These are phyloP conservation scores for Metschnikowia amazonensis DNA, from an alignment of 805 yeast genomes.

Conservation along the genomic window DNA sequence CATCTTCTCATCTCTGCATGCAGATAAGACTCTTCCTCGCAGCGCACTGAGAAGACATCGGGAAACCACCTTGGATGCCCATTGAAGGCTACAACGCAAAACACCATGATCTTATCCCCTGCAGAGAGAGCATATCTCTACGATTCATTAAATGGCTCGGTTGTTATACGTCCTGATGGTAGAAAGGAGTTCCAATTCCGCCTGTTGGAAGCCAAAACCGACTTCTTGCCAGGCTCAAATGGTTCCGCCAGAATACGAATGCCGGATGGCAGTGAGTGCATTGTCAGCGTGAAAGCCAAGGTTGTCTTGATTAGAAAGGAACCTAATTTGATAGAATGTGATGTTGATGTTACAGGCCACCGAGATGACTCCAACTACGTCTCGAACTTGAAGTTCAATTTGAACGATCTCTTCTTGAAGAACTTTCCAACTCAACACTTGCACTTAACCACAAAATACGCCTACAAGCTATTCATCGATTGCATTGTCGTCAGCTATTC, in stretches of 20 bases:
- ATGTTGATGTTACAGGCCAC: slow-evolving; percentile 74
- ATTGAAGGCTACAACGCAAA: neutral
- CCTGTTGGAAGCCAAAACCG: slow-evolving; percentile 78
- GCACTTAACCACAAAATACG: slow-evolving; percentile 66
- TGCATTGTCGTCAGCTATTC: slow-evolving; percentile 72
- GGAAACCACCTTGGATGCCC: neutral
- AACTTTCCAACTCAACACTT: slow-evolving; percentile 53
- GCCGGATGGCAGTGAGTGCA: slow-evolving; percentile 89
- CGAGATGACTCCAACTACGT: slow-evolving; percentile 76
- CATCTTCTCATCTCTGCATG: slow-evolving; percentile 3
- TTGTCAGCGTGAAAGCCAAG: slow-evolving; percentile 84
- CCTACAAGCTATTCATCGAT: slow-evolving; percentile 76
- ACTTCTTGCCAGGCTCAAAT: slow-evolving; percentile 80
- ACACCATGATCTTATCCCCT: slow-evolving; percentile 60
- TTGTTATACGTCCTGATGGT: slow-evolving; percentile 83
- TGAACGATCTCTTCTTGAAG: slow-evolving; percentile 50
- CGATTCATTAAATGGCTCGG: slow-evolving; percentile 58
- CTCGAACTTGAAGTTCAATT: slow-evolving; percentile 55
- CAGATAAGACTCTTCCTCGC: slow-evolving; percentile 1
- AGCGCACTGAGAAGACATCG: slow-evolving; percentile 5
- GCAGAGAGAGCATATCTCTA: slow-evolving; percentile 74
- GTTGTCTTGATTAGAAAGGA: slow-evolving; percentile 50
- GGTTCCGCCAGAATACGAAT: slow-evolving; percentile 88
- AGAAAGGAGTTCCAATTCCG: slow-evolving; percentile 71
- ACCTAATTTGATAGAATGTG: slow-evolving; percentile 60